Percentiles rank a stretch among this genome's conserved stretches.
These are phyloP conservation scores for Bruguiera parviflora DNA, from an alignment of 345 rosid species.

Conservation along the genomic window DNA sequence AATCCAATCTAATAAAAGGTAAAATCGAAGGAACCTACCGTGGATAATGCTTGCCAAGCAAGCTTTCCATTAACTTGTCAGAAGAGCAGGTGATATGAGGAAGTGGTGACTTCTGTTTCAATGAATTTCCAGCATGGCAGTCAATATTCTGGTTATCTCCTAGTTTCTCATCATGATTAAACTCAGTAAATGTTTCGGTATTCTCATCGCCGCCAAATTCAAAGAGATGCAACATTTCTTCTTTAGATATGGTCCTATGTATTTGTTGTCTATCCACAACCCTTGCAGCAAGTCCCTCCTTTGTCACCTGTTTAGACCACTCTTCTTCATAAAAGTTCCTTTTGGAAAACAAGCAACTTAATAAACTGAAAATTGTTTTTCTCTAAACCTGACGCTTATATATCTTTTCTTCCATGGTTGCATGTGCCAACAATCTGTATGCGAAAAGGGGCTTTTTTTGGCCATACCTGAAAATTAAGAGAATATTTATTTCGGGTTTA, in stretches of 20 bases:
- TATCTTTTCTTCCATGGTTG: constrained; percentile 97
- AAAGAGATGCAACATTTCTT: constrained; percentile 98
- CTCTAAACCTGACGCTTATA: constrained; percentile 90
- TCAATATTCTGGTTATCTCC: constrained; percentile 25
- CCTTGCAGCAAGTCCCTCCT: constrained; percentile 99
- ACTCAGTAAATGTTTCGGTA: constrained; percentile 48
- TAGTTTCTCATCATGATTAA: constrained; percentile 36
- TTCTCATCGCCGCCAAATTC: constrained; percentile 94
- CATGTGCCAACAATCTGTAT: constrained; percentile 92
- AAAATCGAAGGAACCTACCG: constrained; percentile 39
- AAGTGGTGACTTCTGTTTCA: constrained; percentile 48
- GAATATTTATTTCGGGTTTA: constrained; percentile 10
- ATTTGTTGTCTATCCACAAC: constrained; percentile 99
- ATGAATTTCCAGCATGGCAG: constrained; percentile 34
- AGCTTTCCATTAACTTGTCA: constrained; percentile 83
- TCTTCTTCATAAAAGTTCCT: constrained; percentile 16
- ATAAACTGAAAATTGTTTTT: constrained; percentile 8
- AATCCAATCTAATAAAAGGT: not conserved
- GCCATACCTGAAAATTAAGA: constrained; percentile 65
- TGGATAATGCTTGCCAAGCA: constrained; percentile 72
- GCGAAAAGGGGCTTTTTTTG: constrained; percentile 97
- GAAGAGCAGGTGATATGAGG: constrained; percentile 65
- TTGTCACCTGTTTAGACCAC: constrained; percentile 68
- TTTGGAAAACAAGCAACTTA: constrained; percentile 13
- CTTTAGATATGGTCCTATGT: constrained; percentile 89